Conservation (phyloP, 2,329 filamentous ascomycete species). For the Fusarium sp. region DNA sequence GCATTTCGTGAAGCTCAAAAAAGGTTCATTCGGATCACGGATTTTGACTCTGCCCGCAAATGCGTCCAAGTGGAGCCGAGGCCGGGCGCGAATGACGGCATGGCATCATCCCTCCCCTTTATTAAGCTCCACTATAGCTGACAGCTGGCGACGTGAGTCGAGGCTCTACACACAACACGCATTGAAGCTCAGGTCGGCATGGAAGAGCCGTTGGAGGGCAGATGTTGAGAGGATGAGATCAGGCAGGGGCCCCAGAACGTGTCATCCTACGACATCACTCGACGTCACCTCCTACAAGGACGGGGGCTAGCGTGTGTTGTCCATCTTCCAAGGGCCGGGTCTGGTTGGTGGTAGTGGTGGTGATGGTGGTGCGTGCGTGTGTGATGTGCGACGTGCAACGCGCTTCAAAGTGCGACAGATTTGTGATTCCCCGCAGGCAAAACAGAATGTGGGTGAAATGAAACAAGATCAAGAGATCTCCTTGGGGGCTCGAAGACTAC, state of each 20-base stretch:
- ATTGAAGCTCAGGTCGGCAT: slow-evolving; percentile 13
- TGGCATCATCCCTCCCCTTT: slow-evolving; percentile 24
- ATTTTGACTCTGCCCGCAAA: background rate
- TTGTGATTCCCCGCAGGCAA: slow-evolving; percentile 1
- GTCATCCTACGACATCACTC: slow-evolving; percentile 32
- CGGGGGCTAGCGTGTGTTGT: slow-evolving; percentile 20
- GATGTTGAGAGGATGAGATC: background rate
- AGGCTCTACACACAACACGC: background rate
- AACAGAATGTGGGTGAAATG: slow-evolving; percentile 1
- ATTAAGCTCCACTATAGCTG: slow-evolving; percentile 18
- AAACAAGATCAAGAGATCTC: background rate
- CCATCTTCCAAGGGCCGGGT: slow-evolving; percentile 5
- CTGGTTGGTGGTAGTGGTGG: background rate
- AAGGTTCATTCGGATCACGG: slow-evolving; percentile 1
- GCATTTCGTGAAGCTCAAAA: background rate
- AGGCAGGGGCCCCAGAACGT: slow-evolving; percentile 14
- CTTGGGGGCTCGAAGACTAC: no score
- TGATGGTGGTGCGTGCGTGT: slow-evolving; percentile 25
- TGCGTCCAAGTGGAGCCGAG: slow-evolving; percentile 29
- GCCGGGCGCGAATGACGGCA: slow-evolving; percentile 34
- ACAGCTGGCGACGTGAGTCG: slow-evolving; percentile 6
- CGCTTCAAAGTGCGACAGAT: slow-evolving; percentile 10
- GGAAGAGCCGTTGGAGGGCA: slow-evolving; percentile 2
- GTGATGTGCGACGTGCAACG: slow-evolving; percentile 11
- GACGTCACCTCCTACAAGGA: slow-evolving; percentile 12